A percentile compares a stretch with the other conserved stretches of the same genome.
phyloP scores from a whole-genome alignment of 164 flowering plant genomes.

The Aristolochia californica region DNA sequence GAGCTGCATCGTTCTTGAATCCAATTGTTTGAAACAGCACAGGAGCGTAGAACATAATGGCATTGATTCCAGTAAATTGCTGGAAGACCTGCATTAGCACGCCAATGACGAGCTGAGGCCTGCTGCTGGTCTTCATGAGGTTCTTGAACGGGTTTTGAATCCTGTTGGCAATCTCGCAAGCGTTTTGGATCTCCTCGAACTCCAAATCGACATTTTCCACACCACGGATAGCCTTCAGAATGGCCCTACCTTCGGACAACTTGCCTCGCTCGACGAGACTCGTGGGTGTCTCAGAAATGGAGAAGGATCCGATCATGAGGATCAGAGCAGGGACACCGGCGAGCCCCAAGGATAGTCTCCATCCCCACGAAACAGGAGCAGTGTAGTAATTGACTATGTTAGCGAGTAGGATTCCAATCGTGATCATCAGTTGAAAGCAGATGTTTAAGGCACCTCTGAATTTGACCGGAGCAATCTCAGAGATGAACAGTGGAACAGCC shows the following conservation, averaged over 20 bases:
- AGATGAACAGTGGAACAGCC: slow-evolving; percentile 51
- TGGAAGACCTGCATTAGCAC: slow-evolving; percentile 18
- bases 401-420: slow-evolving; percentile 24
- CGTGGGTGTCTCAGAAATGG: slow-evolving; percentile 30
- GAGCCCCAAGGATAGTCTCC: slow-evolving; percentile 25
- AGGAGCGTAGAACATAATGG: slow-evolving; percentile 29
- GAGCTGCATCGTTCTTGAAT: slow-evolving; percentile 15
- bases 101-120: slow-evolving; percentile 18
- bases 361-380: slow-evolving; percentile 20
- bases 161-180: slow-evolving; percentile 14
- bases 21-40: slow-evolving; percentile 23
- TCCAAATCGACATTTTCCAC: slow-evolving; percentile 18
- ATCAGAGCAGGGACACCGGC: slow-evolving; percentile 23
- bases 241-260: slow-evolving; percentile 9
- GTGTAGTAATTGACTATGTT: slow-evolving; percentile 19
- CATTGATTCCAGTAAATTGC: slow-evolving; percentile 27
- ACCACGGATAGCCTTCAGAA: slow-evolving; percentile 19
- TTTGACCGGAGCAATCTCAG: slow-evolving; percentile 22
- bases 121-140: slow-evolving; percentile 11
- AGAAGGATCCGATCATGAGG: slow-evolving; percentile 18
- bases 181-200: slow-evolving; percentile 14
- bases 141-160: slow-evolving; percentile 12
- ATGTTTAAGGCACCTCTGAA: slow-evolving; percentile 22
- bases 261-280: slow-evolving; percentile 25
- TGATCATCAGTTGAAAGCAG: slow-evolving; percentile 26